Evolutionary conservation across 192 early-diverging fungal genomes (phyloP).

Genomic region (Backusella tarrabulga): DNA sequence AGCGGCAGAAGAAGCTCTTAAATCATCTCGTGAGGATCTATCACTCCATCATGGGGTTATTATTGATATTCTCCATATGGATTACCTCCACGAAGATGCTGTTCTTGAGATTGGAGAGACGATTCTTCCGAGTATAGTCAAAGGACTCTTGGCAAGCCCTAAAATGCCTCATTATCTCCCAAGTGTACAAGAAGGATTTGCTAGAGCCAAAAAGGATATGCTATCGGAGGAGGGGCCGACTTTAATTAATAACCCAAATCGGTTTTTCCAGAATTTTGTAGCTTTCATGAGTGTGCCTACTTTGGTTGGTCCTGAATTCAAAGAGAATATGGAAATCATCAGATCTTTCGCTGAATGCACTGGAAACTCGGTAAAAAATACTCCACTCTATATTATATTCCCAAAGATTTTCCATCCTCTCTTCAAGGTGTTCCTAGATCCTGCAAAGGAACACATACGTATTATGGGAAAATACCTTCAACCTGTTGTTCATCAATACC

Average conservation of each 20-base stretch:
- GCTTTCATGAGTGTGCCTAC: conserved; percentile 23
- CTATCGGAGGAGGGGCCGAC: background rate
- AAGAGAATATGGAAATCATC: conserved; percentile 16
- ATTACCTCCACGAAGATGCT: conserved; percentile 13
- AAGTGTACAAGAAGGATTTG: conserved; percentile 10
- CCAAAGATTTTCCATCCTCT: conserved; percentile 17
- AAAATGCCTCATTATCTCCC: conserved; percentile 12
- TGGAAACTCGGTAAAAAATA: conserved; percentile 10
- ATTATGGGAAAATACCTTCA: conserved; percentile 9
- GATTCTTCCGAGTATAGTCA: conserved; percentile 13
- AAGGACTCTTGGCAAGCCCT: background rate
- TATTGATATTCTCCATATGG: conserved; percentile 11
- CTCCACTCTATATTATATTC: background rate
- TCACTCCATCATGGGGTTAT: conserved; percentile 19
- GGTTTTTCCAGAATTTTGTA: conserved; percentile 20
- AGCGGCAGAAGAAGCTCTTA: conserved; percentile 21
- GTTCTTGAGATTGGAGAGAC: conserved; percentile 18
- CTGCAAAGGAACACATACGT: conserved; percentile 5
- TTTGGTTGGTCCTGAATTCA: conserved; percentile 20
- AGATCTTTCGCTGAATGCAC: conserved; percentile 23
- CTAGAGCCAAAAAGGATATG: background rate
- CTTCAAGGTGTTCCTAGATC: conserved; percentile 15
- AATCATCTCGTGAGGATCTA: conserved; percentile 6
- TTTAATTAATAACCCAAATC: background rate
- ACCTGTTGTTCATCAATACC: conserved; percentile 6